phyloP scores from a whole-genome alignment of 179 eudicot species.

The Amaranthus tricolor region DNA sequence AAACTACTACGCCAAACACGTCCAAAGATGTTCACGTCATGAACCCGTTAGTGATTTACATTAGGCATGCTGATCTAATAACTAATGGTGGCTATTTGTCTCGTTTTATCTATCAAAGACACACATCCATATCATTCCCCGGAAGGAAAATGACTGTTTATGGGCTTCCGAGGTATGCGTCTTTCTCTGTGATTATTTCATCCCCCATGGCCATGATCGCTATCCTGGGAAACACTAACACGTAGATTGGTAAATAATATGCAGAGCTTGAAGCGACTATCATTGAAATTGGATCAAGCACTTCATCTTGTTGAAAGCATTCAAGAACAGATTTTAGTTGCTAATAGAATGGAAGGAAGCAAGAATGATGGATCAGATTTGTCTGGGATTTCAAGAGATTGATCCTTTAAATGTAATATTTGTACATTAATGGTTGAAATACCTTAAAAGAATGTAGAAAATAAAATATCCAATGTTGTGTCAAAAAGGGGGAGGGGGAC shows the following conservation, averaged over 20 bases:
- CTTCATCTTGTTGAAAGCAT: conserved; percentile 62
- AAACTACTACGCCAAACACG: too few relatives aligned
- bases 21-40: background rate
- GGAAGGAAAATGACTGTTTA: conserved; percentile 76
- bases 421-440: conserved; percentile 18
- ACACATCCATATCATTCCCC: conserved; percentile 95
- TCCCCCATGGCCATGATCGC: background rate
- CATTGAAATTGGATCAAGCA: conserved; percentile 62
- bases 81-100: background rate
- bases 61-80: background rate
- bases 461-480: background rate
- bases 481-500: background rate
- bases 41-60: background rate
- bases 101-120: conserved; percentile 47
- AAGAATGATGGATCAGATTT: conserved; percentile 17
- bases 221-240: background rate
- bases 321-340: conserved; percentile 44
- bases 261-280: conserved; percentile 69
- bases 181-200: conserved; percentile 7
- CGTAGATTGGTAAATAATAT: conserved; percentile 4
- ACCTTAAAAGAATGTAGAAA: conserved; percentile 6
- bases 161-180: conserved; percentile 88
- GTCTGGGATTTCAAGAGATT: conserved; percentile 23
- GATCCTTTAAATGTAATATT: conserved; percentile 3
- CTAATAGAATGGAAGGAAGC: conserved; percentile 29